Evolutionary conservation across 2,329 filamentous ascomycete genomes (phyloP).

Genomic region (Penicillium sp.): DNA sequence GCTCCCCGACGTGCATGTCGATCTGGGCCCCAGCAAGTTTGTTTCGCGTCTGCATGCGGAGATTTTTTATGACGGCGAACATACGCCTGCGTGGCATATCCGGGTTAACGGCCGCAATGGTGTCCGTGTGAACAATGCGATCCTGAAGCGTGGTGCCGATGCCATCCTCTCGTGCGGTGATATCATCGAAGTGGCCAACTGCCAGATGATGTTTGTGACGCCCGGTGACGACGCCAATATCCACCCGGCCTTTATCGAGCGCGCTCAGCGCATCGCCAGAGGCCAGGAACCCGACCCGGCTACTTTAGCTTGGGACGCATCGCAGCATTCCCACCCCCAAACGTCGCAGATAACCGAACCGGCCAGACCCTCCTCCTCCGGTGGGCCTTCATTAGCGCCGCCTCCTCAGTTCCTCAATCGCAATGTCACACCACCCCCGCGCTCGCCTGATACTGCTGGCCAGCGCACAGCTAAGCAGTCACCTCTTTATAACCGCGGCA

Average conservation of each 20-base stretch:
- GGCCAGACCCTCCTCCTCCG: conserved; percentile 22
- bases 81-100: conserved; percentile 68
- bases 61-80: conserved; percentile 67
- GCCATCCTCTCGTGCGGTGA: conserved; percentile 74
- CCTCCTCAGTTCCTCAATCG: conserved; percentile 44
- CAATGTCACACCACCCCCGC: conserved; percentile 40
- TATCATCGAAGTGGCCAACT: conserved; percentile 84
- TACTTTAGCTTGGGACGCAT: conserved; percentile 34
- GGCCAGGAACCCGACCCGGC: conserved; percentile 35
- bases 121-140: conserved; percentile 71
- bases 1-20: conserved; percentile 66
- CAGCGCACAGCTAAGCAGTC: conserved; percentile 43
- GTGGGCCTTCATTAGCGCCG: conserved; percentile 39
- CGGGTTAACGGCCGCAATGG: conserved; percentile 88
- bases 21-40: conserved; percentile 78
- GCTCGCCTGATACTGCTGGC: conserved; percentile 39
- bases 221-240: conserved; percentile 69
- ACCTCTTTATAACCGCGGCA: conserved; percentile 47
- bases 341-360: conserved; percentile 22
- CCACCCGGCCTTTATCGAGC: conserved; percentile 64
- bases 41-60: conserved; percentile 72
- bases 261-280: conserved; percentile 51
- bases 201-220: conserved; percentile 99
- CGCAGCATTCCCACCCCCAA: conserved; percentile 38
- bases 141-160: conserved; percentile 63